Base-by-base conservation (phyloP, 768 basidiomycete genomes). In the Antrodiella citrinella region DNA sequence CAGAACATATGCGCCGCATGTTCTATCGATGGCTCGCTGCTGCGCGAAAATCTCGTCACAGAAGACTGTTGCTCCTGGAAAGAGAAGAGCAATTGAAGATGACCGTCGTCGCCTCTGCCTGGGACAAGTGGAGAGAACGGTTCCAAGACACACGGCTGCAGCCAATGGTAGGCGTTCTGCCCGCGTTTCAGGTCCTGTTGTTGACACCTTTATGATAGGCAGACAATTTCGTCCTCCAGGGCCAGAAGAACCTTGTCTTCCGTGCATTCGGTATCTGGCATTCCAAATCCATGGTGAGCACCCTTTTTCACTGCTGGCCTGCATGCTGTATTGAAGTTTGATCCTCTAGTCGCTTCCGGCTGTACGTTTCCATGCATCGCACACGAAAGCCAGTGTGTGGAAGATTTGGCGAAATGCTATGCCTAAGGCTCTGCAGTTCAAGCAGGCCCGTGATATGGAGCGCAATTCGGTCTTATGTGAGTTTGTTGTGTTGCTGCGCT, bases 341-440 rank as follows among this genome's bases (percentile, higher is more conserved):
- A n/a, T n/a, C n/a, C n/a, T n/a, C n/a, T 50, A 91, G 86, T 81
- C 84, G 13, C 69, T 89, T 9, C 88, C 89, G 20, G 91, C 90
- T 7, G 79, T 93, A 51, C 80, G 79, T 23, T 88, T 91, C 63
- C 74, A 83, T 64, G 79, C 84, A 1, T 75, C 69, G 18, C 73
- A 77, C 53, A 62, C 74, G 26, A 89, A 86, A 65, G 64, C 66
- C 4, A 80, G 75, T 54, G 75, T 72, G 51, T 88, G 87, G 79
- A 65, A 70, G 24, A 68, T 65, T 24, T 91, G 90, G 90, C 71
- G 76, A 44, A 73, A 72, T 45, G 76, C 75, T 20, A 81, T 92
- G 74, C 87, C 90, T 13, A 74, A 74, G 51, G 86, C 81, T 19
- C 62, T 84, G 30, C 78, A 80, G 60, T 74, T 72, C 23, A 85